Evolutionary conservation across 2,329 filamentous ascomycete genomes (phyloP).

Genomic region (Nemania sp.): DNA sequence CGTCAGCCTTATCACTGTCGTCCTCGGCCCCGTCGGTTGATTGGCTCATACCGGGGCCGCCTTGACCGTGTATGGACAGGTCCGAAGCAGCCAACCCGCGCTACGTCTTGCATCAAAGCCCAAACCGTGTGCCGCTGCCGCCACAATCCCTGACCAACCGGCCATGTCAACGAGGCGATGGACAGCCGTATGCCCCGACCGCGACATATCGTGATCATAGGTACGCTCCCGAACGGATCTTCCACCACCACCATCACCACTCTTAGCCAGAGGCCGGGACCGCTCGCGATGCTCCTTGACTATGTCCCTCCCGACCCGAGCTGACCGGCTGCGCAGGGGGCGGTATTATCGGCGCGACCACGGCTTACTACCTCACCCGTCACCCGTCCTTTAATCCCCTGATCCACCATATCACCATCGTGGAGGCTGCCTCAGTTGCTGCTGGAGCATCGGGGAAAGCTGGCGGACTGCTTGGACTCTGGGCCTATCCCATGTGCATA

Average conservation of each 20-base stretch:
- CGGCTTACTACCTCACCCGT: constrained; percentile 87
- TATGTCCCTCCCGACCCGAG: background rate
- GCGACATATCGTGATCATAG: constrained; percentile 41
- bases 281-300: background rate
- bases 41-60: background rate
- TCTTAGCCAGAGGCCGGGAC: constrained; percentile 2
- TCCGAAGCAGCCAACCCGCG: background rate
- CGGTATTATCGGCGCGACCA: constrained; percentile 89
- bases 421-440: constrained; percentile 85
- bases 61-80: too few relatives aligned
- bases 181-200: constrained; percentile 37
- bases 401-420: constrained; percentile 77
- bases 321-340: constrained; percentile 61
- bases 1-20: background rate
- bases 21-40: background rate
- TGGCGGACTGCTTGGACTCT: constrained; percentile 84
- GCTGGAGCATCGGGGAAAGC: constrained; percentile 95
- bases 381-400: constrained; percentile 78
- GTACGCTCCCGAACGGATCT: constrained; percentile 25
- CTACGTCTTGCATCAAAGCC: background rate
- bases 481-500: constrained; percentile 85
- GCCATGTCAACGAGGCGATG: constrained; percentile 38
- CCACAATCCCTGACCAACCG: constrained; percentile 12
- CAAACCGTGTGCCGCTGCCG: background rate
- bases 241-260: background rate